Evolutionary conservation across 139 green algal species (phyloP).

Genomic region (Parachlorella kessleri): DNA sequence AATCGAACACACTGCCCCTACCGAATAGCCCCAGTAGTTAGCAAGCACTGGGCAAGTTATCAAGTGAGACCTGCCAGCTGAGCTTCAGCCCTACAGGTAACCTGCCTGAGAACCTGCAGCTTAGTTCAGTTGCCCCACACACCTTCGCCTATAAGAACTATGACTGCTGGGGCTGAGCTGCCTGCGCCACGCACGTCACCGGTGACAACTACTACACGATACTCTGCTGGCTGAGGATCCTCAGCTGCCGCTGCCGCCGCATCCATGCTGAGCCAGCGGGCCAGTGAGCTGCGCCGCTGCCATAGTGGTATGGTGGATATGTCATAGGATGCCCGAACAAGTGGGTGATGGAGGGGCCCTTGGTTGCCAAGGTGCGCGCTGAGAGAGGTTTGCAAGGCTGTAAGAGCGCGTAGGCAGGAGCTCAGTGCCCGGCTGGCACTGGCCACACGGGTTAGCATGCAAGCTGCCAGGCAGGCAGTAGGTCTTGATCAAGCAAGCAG

Average conservation of each 20-base stretch:
- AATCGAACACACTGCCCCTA: no score
- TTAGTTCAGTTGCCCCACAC: no score
- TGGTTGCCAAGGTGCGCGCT: not conserved
- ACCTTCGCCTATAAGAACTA: conserved; percentile 41
- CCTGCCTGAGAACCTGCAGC: no score
- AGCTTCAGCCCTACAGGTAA: no score
- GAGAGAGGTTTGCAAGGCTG: not conserved
- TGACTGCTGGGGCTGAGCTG: conserved; percentile 43
- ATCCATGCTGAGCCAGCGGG: not conserved
- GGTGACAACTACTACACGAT: conserved; percentile 65
- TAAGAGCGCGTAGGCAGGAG: not conserved
- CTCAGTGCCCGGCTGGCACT: not conserved
- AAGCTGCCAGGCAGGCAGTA: not conserved
- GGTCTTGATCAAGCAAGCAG: no score
- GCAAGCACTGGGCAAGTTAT: not conserved
- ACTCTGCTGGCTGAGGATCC: conserved; percentile 9
- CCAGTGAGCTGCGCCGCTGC: not conserved
- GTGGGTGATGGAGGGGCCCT: no score
- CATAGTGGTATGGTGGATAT: not conserved
- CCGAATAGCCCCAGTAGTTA: no score
- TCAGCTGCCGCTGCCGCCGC: not conserved
- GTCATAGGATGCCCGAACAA: no score
- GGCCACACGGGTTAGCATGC: not conserved
- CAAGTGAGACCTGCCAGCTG: no score
- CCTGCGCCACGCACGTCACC: conserved; percentile 85